These are phyloP conservation scores for Micractinium sp. DNA, from an alignment of 139 green algal genomes.

Conservation along the genomic window DNA sequence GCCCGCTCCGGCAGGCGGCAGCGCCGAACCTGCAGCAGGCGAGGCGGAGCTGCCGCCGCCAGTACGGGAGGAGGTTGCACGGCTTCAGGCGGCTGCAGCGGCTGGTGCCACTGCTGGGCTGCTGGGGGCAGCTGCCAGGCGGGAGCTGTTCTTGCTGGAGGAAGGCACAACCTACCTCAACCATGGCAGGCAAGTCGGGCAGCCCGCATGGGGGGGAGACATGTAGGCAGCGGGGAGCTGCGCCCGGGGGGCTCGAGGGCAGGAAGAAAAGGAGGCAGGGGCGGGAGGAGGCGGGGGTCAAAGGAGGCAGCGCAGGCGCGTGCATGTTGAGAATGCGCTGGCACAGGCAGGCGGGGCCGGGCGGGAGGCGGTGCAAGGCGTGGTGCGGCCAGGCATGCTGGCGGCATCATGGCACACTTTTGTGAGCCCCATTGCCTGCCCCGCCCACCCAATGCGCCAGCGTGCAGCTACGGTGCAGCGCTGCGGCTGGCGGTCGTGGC, in stretches of 20 bases:
- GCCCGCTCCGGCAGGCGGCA: background rate
- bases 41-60: constrained; percentile 3
- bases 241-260: no score
- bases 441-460: background rate
- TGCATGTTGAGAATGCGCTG: background rate
- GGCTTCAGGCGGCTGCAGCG: background rate
- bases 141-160: constrained; percentile 59
- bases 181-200: constrained; percentile 44
- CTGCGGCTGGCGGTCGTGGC: constrained; percentile 53
- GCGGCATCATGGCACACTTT: background rate
- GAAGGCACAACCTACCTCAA: constrained; percentile 60
- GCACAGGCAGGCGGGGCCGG: background rate
- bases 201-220: no score
- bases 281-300: no score
- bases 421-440: background rate
- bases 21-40: background rate
- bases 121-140: background rate
- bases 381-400: background rate
- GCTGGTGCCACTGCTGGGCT: background rate
- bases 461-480: constrained; percentile 62
- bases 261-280: no score
- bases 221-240: no score
- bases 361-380: no score
- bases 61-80: background rate
- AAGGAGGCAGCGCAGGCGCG: no score